These are phyloP conservation scores for Lachancea thermotolerans DNA, from an alignment of 805 yeast genomes.

Conservation along the genomic window DNA sequence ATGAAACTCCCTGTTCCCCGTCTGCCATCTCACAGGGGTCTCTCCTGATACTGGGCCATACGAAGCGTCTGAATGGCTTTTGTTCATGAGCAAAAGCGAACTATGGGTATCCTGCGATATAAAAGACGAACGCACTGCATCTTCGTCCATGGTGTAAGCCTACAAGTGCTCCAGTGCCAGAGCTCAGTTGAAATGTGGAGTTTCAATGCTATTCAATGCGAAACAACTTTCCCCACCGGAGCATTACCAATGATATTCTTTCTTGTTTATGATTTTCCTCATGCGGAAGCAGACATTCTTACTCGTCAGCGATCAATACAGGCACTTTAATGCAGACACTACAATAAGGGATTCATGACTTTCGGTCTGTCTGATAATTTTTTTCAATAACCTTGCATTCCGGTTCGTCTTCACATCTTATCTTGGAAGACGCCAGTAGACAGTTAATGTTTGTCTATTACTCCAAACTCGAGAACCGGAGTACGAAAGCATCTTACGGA, in stretches of 20 bases:
- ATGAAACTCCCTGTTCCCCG: constrained; percentile 22
- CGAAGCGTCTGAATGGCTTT: constrained; percentile 3
- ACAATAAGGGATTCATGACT: too few relatives aligned
- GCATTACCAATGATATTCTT: too few relatives aligned
- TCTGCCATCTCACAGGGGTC: constrained; percentile 23
- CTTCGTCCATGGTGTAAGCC: constrained; percentile 1
- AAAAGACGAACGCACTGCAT: constrained; percentile 4
- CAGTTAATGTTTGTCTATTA: too few relatives aligned
- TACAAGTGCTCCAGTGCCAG: background rate
- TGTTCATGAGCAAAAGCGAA: background rate
- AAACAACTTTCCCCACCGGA: too few relatives aligned
- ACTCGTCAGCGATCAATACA: background rate
- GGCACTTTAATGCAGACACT: background rate
- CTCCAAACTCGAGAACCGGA: too few relatives aligned
- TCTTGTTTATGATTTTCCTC: constrained; percentile 4
- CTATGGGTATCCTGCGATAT: constrained; percentile 2
- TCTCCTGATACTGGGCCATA: constrained; percentile 3
- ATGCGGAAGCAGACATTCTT: background rate
- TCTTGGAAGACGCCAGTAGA: too few relatives aligned
- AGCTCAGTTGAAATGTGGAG: background rate
- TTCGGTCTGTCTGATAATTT: too few relatives aligned
- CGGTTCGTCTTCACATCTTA: too few relatives aligned
- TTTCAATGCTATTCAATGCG: too few relatives aligned
- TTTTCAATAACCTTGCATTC: too few relatives aligned
- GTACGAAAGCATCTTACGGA: too few relatives aligned